Percentiles rank a stretch among this genome's conserved stretches.
phyloP scores from a whole-genome alignment of 108 stramenopile genomes.

The Nitzschia putrida region DNA sequence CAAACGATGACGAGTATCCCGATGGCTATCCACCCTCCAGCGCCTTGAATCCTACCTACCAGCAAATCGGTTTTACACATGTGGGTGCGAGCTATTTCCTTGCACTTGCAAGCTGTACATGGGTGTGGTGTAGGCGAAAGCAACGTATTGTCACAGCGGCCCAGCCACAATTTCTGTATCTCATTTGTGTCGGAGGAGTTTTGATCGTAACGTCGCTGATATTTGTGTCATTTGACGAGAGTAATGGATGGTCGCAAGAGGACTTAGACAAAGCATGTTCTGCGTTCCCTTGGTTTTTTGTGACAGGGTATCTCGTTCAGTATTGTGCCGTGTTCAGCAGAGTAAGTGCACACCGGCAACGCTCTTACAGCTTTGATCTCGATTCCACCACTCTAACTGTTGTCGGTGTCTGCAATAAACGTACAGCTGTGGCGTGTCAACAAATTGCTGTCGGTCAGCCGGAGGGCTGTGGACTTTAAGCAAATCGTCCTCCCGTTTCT shows the following conservation, averaged over 20 bases:
- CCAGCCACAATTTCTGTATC: constrained; percentile 27
- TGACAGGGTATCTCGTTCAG: constrained; percentile 14
- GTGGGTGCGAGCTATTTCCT: too few species aligned
- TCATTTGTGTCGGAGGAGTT: constrained; percentile 10
- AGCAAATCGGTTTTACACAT: too few species aligned
- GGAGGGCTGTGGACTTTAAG: not conserved
- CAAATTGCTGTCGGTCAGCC: constrained; percentile 13
- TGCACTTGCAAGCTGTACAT: not conserved
- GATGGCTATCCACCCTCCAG: too few species aligned
- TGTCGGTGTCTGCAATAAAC: not conserved
- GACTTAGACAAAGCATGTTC: constrained; percentile 7
- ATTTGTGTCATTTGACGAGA: constrained; percentile 33
- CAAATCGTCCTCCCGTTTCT: not conserved
- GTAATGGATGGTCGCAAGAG: constrained; percentile 9
- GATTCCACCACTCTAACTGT: not conserved
- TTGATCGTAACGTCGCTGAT: constrained; percentile 10
- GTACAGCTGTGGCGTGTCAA: constrained; percentile 21
- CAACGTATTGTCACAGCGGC: constrained; percentile 17
- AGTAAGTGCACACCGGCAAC: not conserved
- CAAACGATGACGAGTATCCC: too few species aligned
- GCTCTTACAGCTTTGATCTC: not conserved
- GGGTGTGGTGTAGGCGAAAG: constrained; percentile 24
- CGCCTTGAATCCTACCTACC: too few species aligned
- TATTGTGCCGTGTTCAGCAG: constrained; percentile 19
- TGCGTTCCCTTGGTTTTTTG: constrained; percentile 28